A percentile compares a stretch with the other conserved stretches of the same genome.
Conservation (phyloP, 805 yeast genomes). For the Wickerhamiella parazyma region DNA sequence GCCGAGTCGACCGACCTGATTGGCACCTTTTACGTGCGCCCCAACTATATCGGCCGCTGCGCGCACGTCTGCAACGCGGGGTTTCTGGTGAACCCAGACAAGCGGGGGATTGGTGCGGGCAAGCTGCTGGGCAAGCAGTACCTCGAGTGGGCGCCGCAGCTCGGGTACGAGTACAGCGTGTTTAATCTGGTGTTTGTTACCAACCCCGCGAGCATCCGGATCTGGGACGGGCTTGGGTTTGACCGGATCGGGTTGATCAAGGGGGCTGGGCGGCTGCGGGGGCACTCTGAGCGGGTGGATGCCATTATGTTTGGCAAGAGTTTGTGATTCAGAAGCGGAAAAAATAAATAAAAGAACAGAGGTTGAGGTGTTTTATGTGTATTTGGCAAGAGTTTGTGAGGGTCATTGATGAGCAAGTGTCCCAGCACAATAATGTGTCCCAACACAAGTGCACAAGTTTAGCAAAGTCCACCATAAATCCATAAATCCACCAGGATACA, state of each 20-base stretch:
- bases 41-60: constrained; percentile 75
- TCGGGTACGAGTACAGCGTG: constrained; percentile 73
- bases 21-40: constrained; percentile 72
- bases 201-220: constrained; percentile 56
- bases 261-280: constrained; percentile 62
- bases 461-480: too few species aligned
- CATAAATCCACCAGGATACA: neutral
- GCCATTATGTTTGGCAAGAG: constrained; percentile 64
- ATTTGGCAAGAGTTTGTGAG: too few species aligned
- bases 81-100: constrained; percentile 47
- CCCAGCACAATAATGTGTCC: too few species aligned
- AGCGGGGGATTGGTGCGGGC: constrained; percentile 61
- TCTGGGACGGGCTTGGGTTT: constrained; percentile 79
- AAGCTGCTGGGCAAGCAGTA: constrained; percentile 53
- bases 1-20: constrained; percentile 30
- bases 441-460: too few species aligned
- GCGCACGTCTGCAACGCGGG: constrained; percentile 85
- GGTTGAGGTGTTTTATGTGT: too few species aligned
- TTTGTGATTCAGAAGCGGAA: too few species aligned
- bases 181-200: constrained; percentile 79
- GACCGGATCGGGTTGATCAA: constrained; percentile 63
- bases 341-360: too few species aligned
- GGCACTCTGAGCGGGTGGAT: constrained; percentile 48
- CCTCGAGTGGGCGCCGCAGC: constrained; percentile 54
- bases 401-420: too few species aligned